These are phyloP conservation scores for Edaphochlamys debaryana DNA, from an alignment of 139 green algal genomes.

Conservation along the genomic window DNA sequence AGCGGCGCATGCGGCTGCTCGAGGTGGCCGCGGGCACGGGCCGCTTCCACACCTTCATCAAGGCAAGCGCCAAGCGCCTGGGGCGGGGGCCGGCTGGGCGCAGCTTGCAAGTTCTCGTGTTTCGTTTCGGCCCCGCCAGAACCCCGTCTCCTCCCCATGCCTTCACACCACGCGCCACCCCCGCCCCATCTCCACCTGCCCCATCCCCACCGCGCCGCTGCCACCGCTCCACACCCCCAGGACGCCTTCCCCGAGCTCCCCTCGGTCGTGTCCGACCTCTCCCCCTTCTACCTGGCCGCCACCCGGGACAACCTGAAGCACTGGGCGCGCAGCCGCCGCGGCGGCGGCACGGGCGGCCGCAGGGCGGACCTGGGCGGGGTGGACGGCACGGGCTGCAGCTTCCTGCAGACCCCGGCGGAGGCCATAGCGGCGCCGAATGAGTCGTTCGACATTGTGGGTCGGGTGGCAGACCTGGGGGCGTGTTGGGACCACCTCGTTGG, in stretches of 20 bases:
- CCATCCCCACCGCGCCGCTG: too few species aligned
- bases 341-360: constrained; percentile 1
- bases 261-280: constrained; percentile 79
- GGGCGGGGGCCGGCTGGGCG: too few species aligned
- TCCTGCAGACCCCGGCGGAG: constrained; percentile 66
- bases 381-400: constrained; percentile 53
- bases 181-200: too few species aligned
- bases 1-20: constrained; percentile 70
- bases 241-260: constrained; percentile 55
- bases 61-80: constrained; percentile 45
- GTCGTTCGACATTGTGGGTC: constrained; percentile 64
- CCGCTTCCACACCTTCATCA: constrained; percentile 90
- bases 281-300: constrained; percentile 85
- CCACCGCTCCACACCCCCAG: too few species aligned
- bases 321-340: constrained; percentile 66
- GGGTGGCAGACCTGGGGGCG: too few species aligned
- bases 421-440: constrained; percentile 66
- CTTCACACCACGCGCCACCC: too few species aligned
- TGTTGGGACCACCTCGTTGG: too few species aligned
- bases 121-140: neutral
- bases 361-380: constrained; percentile 59
- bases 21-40: constrained; percentile 90
- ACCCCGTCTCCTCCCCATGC: neutral
- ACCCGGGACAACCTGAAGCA: constrained; percentile 73
- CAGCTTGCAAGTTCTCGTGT: too few species aligned